Conservation (phyloP, 108 stramenopile species). For the Thalassiosira profunda region DNA sequence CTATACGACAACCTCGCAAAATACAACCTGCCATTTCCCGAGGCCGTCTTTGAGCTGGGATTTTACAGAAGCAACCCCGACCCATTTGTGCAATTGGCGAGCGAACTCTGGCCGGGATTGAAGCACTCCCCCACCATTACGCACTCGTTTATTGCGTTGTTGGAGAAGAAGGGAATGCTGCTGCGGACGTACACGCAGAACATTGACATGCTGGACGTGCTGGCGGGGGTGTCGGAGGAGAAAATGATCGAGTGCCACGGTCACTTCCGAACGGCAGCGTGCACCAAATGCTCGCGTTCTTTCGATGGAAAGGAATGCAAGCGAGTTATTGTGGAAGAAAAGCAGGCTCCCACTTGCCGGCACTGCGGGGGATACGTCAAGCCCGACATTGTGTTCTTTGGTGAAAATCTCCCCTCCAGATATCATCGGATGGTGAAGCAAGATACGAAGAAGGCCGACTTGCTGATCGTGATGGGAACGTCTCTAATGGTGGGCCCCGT, state of each 20-base stretch:
- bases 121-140: constrained; percentile 84
- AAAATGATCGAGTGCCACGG: constrained; percentile 94
- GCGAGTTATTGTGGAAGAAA: constrained; percentile 62
- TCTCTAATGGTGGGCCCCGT: constrained; percentile 62
- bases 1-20: constrained; percentile 92
- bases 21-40: constrained; percentile 91
- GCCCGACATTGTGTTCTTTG: constrained; percentile 98
- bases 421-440: constrained; percentile 58
- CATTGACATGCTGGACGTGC: constrained; percentile 93
- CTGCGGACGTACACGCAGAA: constrained; percentile 94
- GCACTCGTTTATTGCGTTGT: constrained; percentile 88
- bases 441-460: constrained; percentile 69
- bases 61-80: constrained; percentile 81
- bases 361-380: constrained; percentile 88
- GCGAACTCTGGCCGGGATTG: constrained; percentile 89
- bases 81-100: constrained; percentile 79
- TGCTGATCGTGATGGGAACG: constrained; percentile 92
- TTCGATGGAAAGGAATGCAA: constrained; percentile 64
- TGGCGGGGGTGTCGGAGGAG: constrained; percentile 84
- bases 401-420: constrained; percentile 81
- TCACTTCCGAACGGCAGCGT: constrained; percentile 82
- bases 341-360: constrained; percentile 61
- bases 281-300: constrained; percentile 52
- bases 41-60: constrained; percentile 92
- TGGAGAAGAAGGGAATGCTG: constrained; percentile 82